phyloP scores from a whole-genome alignment of 352 stramenopile species.

The Globisporangium splendens region DNA sequence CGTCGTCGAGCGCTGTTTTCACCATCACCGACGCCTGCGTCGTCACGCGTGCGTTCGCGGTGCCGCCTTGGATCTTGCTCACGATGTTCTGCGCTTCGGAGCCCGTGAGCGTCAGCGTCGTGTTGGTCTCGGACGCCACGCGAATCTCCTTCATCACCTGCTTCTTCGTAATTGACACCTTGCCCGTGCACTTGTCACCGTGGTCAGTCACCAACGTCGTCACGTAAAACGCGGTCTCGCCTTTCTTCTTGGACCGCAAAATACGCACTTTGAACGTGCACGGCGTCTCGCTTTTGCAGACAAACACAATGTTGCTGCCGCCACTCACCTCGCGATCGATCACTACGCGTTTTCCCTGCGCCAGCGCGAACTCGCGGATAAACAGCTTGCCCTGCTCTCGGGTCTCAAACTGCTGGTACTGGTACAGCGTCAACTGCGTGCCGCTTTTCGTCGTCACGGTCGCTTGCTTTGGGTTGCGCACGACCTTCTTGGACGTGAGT shows the following conservation, averaged over 20 bases:
- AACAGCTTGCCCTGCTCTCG: constrained; percentile 38
- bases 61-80: constrained; percentile 9
- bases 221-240: constrained; percentile 11
- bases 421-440: constrained; percentile 31
- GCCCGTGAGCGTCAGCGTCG: constrained; percentile 27
- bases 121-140: constrained; percentile 23
- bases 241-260: constrained; percentile 20
- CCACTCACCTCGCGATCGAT: constrained; percentile 35
- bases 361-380: constrained; percentile 42
- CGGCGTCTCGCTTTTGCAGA: constrained; percentile 37
- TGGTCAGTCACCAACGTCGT: constrained; percentile 36
- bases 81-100: constrained; percentile 30
- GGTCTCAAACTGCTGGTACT: constrained; percentile 35
- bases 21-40: constrained; percentile 38
- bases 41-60: constrained; percentile 26
- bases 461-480: constrained; percentile 9
- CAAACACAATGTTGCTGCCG: constrained; percentile 49
- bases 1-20: constrained; percentile 24
- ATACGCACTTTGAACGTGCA: constrained; percentile 42
- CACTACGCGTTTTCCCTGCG: constrained; percentile 37
- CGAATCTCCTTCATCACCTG: constrained; percentile 40
- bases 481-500: constrained; percentile 3
- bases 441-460: constrained; percentile 13
- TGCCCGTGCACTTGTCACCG: constrained; percentile 28
- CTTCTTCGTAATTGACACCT: constrained; percentile 29